Evolutionary conservation across 768 basidiomycete genomes (phyloP).

Genomic region (Boletus reticulatus): DNA sequence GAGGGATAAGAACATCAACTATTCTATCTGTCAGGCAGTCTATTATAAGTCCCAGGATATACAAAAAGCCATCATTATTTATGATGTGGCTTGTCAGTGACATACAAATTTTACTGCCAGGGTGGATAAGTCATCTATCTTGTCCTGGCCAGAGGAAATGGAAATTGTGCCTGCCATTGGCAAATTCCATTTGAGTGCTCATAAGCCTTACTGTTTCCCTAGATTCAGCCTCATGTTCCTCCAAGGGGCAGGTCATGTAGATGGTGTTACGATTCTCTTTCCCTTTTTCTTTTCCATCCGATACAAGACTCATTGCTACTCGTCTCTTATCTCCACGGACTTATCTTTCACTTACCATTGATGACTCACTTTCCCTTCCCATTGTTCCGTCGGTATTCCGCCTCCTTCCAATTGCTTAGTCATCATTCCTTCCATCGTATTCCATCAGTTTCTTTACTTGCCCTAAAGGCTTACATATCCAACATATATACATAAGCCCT

Average conservation of each 20-base stretch:
- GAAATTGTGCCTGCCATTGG: constrained; percentile 21
- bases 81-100: constrained; percentile 33
- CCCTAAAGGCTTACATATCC: too few relatives aligned
- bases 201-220: constrained; percentile 23
- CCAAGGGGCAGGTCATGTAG: constrained; percentile 25
- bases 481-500: too few relatives aligned
- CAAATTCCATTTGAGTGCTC: constrained; percentile 32
- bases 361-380: too few relatives aligned
- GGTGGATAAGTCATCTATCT: not conserved
- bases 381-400: too few relatives aligned
- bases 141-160: not conserved
- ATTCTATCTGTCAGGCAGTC: constrained; percentile 22
- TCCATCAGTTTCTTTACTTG: too few relatives aligned
- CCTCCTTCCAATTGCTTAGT: too few relatives aligned
- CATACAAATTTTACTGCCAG: constrained; percentile 7
- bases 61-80: constrained; percentile 15
- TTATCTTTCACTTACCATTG: too few relatives aligned
- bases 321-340: too few relatives aligned
- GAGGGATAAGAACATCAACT: constrained; percentile 32
- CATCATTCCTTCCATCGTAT: too few relatives aligned
- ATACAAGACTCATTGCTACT: too few relatives aligned
- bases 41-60: not conserved
- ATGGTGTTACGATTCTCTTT: too few relatives aligned
- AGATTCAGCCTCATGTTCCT: constrained; percentile 20
- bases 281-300: too few relatives aligned